These are phyloP conservation scores for Candida koratica DNA, from an alignment of 805 yeast genomes.

Conservation along the genomic window DNA sequence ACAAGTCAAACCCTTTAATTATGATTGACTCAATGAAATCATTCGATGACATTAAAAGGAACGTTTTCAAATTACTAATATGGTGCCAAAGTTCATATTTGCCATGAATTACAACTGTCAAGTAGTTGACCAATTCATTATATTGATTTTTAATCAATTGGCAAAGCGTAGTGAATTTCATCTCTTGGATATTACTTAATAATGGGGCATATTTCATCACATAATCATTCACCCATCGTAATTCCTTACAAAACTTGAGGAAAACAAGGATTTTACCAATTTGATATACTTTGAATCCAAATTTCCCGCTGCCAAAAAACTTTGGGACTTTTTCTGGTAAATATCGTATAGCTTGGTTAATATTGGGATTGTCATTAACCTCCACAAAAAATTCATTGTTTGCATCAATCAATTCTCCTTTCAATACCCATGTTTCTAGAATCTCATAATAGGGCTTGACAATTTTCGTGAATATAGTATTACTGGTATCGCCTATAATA, in stretches of 20 bases:
- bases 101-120: slow-evolving; percentile 46
- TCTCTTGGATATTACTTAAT: slow-evolving; percentile 26
- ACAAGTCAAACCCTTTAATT: slow-evolving; percentile 46
- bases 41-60: slow-evolving; percentile 69
- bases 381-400: slow-evolving; percentile 61
- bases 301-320: slow-evolving; percentile 33
- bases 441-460: slow-evolving; percentile 59
- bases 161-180: slow-evolving; percentile 34
- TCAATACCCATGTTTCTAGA: slow-evolving; percentile 61
- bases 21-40: slow-evolving; percentile 74
- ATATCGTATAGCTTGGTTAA: slow-evolving; percentile 33
- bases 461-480: slow-evolving; percentile 41
- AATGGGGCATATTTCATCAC: slow-evolving; percentile 29
- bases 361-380: slow-evolving; percentile 27
- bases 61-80: slow-evolving; percentile 58
- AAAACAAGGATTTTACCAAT: slow-evolving; percentile 73
- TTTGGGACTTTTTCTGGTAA: slow-evolving; percentile 39
- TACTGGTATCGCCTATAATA: slow-evolving; percentile 42
- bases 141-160: slow-evolving; percentile 41
- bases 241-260: slow-evolving; percentile 62
- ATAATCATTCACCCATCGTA: slow-evolving; percentile 55
- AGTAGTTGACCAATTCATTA: slow-evolving; percentile 48
- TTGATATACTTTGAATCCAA: slow-evolving; percentile 49
- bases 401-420: slow-evolving; percentile 57
- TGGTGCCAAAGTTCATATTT: slow-evolving; percentile 49